A percentile compares a stretch with the other conserved stretches of the same genome.
Evolutionary conservation across 371 early-diverging fungal species (phyloP).

Genomic region (Zancudomyces culisetae): DNA sequence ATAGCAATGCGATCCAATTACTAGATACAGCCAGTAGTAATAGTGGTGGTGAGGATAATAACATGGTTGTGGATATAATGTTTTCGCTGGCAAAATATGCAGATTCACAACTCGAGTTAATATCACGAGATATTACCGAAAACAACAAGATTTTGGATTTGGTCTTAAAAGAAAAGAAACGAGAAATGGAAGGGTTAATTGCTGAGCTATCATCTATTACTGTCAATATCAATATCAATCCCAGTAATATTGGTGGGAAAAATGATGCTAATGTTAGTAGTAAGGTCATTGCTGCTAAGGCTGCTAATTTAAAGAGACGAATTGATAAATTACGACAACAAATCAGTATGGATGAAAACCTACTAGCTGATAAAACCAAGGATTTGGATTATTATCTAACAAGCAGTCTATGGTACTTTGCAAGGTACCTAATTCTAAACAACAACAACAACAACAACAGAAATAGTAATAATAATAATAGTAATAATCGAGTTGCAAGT

Average conservation of each 20-base stretch:
- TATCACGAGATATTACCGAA: constrained; percentile 7
- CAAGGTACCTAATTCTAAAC: constrained; percentile 10
- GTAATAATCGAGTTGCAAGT: too few species aligned
- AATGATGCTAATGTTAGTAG: background rate
- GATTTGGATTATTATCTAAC: constrained; percentile 13
- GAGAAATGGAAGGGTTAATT: constrained; percentile 13
- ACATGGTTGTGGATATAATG: constrained; percentile 7
- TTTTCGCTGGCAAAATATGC: constrained; percentile 20
- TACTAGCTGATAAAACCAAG: constrained; percentile 7
- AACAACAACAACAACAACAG: too few species aligned
- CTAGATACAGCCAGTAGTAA: constrained; percentile 1
- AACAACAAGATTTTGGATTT: too few species aligned
- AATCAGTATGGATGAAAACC: constrained; percentile 16
- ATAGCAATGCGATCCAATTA: background rate
- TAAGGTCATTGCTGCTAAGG: constrained; percentile 3
- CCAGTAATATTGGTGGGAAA: too few species aligned
- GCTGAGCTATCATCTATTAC: constrained; percentile 2
- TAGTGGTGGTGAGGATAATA: background rate
- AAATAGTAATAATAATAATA: too few species aligned
- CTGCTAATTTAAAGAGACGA: constrained; percentile 6
- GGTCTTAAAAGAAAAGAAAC: constrained; percentile 17
- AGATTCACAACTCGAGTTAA: constrained; percentile 15
- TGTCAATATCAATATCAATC: background rate
- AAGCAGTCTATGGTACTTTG: constrained; percentile 21
- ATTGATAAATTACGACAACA: constrained; percentile 15